phyloP scores from a whole-genome alignment of 768 basidiomycete genomes.

The Dioszegia crocea region DNA sequence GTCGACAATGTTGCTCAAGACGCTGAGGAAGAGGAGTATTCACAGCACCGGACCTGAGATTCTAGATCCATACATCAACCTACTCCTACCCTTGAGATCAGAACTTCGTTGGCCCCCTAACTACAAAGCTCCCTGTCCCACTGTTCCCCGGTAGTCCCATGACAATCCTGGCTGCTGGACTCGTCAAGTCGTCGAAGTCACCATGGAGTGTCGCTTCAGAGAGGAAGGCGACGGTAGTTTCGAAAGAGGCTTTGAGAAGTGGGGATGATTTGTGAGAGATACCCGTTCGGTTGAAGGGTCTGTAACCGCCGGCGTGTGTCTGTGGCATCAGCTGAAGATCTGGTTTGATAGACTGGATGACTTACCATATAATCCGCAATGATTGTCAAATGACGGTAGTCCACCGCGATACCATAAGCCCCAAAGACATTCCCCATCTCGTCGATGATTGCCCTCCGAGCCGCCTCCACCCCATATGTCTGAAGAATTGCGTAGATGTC shows the following conservation, averaged over 20 bases:
- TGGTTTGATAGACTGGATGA: background rate
- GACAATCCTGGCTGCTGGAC: slow-evolving; percentile 88
- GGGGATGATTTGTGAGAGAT: slow-evolving; percentile 91
- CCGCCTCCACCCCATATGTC: slow-evolving; percentile 96
- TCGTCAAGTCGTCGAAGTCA: slow-evolving; percentile 87
- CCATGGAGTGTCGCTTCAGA: slow-evolving; percentile 91
- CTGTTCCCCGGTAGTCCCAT: slow-evolving; percentile 76
- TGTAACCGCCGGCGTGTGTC: slow-evolving; percentile 98
- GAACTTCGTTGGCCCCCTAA: slow-evolving; percentile 49
- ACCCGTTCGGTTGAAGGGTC: slow-evolving; percentile 95
- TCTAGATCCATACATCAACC: no score
- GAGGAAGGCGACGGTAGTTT: slow-evolving; percentile 88
- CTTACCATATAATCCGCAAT: slow-evolving; percentile 99
- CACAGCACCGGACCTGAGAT: no score
- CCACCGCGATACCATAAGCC: slow-evolving; percentile 92
- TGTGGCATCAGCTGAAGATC: slow-evolving; percentile 43
- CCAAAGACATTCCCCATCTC: slow-evolving; percentile 88
- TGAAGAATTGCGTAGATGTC: slow-evolving; percentile 86
- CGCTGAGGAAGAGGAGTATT: no score
- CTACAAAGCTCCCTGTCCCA: slow-evolving; percentile 95
- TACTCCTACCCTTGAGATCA: no score
- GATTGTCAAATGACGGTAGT: slow-evolving; percentile 86
- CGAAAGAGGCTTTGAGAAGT: slow-evolving; percentile 92
- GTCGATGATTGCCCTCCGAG: slow-evolving; percentile 78
- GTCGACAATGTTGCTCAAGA: no score